These are phyloP conservation scores for Parietaria judaica DNA, from an alignment of 306 rosid species.

Conservation along the genomic window DNA sequence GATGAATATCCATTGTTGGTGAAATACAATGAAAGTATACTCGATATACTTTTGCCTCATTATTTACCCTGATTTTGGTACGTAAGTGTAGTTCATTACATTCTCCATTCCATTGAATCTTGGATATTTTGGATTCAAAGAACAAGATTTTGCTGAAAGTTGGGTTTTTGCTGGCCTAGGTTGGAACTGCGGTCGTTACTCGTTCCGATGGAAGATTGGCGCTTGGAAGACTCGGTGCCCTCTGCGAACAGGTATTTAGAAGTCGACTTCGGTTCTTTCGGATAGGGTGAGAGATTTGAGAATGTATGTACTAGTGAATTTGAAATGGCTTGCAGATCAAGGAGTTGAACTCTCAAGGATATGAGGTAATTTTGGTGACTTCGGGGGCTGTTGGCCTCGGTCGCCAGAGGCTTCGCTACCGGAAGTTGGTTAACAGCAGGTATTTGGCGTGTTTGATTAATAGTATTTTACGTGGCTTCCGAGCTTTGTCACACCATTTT, in stretches of 20 bases:
- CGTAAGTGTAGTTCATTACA: background rate
- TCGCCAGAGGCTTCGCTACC: slow-evolving; percentile 82
- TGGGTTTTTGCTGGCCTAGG: slow-evolving; percentile 25
- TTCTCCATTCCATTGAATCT: background rate
- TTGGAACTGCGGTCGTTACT: slow-evolving; percentile 65
- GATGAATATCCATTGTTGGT: no score
- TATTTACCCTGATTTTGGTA: no score
- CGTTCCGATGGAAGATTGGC: slow-evolving; percentile 55
- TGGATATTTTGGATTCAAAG: no score
- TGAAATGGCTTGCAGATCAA: slow-evolving; percentile 43
- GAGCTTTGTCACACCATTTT: background rate
- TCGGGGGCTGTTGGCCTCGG: slow-evolving; percentile 99
- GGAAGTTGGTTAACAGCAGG: slow-evolving; percentile 91
- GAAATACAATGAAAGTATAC: no score
- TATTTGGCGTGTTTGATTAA: background rate
- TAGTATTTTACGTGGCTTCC: slow-evolving; percentile 1
- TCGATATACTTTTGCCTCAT: no score
- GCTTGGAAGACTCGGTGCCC: slow-evolving; percentile 66
- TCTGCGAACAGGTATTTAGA: slow-evolving; percentile 71
- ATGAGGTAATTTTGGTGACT: slow-evolving; percentile 86
- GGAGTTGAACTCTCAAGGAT: slow-evolving; percentile 69
- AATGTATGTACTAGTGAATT: slow-evolving; percentile 8
- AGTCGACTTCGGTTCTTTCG: background rate
- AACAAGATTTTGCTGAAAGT: background rate
- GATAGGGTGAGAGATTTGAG: slow-evolving; percentile 6